Percentiles rank a stretch among this genome's conserved stretches.
Evolutionary conservation across 176 grass and related monocot genomes (phyloP).

Genomic region (Phoenix roebelenii): DNA sequence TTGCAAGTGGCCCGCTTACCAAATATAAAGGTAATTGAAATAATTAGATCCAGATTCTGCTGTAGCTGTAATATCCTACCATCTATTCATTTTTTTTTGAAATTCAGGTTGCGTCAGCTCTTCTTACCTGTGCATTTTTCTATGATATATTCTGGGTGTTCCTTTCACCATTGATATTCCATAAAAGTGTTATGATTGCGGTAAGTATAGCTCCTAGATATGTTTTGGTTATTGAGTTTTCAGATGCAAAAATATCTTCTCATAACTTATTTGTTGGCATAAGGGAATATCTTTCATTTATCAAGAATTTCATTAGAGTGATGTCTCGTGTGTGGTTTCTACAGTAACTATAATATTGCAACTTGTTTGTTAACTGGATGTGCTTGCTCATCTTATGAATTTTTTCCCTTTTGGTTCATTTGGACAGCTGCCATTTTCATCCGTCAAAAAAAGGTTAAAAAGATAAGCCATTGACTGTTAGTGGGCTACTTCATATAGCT

Average conservation of each 20-base stretch:
- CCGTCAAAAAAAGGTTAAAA: too few species aligned
- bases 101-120: constrained; percentile 63
- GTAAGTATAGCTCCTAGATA: constrained; percentile 24
- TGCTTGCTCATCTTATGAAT: too few species aligned
- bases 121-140: constrained; percentile 61
- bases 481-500: too few species aligned
- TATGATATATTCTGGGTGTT: constrained; percentile 99
- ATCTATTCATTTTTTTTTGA: not conserved
- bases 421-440: too few species aligned
- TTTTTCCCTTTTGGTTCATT: too few species aligned
- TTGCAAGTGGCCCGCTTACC: constrained; percentile 71
- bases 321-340: too few species aligned
- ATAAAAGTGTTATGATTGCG: constrained; percentile 97
- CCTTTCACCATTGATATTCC: constrained; percentile 82
- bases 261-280: too few species aligned
- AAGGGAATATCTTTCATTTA: too few species aligned
- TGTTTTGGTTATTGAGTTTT: not conserved
- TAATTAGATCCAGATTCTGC: not conserved
- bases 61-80: not conserved
- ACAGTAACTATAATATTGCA: too few species aligned
- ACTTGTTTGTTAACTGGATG: too few species aligned
- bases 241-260: not conserved
- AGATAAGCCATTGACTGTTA: too few species aligned
- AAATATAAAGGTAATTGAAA: constrained; percentile 55
- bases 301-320: too few species aligned